Percentiles rank a stretch among this genome's conserved stretches.
Conservation (phyloP, 345 rosid species). For the Litchi chinensis region DNA sequence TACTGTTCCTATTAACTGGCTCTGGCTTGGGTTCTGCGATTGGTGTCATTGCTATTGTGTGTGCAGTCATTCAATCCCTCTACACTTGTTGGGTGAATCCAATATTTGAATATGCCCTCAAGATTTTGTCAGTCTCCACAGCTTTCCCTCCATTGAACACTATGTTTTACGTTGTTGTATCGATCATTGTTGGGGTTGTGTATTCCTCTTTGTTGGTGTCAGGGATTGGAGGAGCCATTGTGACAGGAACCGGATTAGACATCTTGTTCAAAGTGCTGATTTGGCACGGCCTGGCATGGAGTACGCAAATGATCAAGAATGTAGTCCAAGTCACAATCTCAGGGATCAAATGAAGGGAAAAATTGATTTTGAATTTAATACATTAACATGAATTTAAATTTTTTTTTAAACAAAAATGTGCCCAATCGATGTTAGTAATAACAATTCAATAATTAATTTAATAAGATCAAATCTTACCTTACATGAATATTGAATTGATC, state of each 20-base stretch:
- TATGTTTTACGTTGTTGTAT: slow-evolving; percentile 28
- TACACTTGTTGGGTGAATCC: slow-evolving; percentile 77
- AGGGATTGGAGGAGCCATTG: slow-evolving; percentile 83
- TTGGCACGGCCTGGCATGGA: slow-evolving; percentile 70
- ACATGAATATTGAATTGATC: too few relatives aligned
- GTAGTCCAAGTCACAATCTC: slow-evolving; percentile 60
- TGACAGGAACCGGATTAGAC: slow-evolving; percentile 53
- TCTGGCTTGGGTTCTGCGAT: slow-evolving; percentile 49
- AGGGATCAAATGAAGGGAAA: slow-evolving; percentile 48
- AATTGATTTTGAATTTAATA: too few relatives aligned
- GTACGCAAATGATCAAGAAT: slow-evolving; percentile 72
- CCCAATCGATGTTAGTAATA: too few relatives aligned
- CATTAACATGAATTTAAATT: too few relatives aligned
- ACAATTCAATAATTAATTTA: too few relatives aligned
- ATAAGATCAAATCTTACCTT: too few relatives aligned
- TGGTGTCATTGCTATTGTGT: slow-evolving; percentile 49
- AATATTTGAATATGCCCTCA: slow-evolving; percentile 56
- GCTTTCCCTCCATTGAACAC: slow-evolving; percentile 54
- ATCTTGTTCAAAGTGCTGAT: slow-evolving; percentile 50
- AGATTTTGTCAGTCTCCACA: slow-evolving; percentile 42
- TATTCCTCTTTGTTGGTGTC: slow-evolving; percentile 64
- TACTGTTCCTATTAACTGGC: slow-evolving; percentile 51
- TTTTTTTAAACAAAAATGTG: too few relatives aligned
- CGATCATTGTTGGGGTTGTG: slow-evolving; percentile 32
- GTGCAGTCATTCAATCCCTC: slow-evolving; percentile 49